Percentiles rank a stretch among this genome's conserved stretches.
Conservation (phyloP, 202 grass and related monocot species). For the Digitaria exilis region DNA sequence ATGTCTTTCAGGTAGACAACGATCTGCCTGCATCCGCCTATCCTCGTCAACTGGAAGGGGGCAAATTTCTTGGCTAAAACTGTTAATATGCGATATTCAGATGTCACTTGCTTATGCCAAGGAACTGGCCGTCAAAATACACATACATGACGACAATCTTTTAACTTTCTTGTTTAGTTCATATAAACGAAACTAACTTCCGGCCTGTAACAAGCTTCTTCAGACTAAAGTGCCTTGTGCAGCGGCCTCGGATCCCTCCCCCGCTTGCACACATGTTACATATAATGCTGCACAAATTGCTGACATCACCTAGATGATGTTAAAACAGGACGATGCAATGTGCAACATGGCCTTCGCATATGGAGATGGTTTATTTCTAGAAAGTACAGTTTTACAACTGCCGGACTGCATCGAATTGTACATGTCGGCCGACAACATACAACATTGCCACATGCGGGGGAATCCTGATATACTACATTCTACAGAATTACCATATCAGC, state of each 20-base stretch:
- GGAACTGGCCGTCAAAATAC: background rate
- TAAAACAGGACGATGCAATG: background rate
- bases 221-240: background rate
- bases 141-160: background rate
- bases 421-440: background rate
- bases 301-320: background rate
- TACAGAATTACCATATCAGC: conserved; percentile 24
- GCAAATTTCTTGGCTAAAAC: no score
- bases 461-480: background rate
- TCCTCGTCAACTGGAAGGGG: no score
- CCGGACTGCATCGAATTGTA: background rate
- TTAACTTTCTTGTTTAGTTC: background rate
- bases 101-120: background rate
- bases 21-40: no score
- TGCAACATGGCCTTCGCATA: background rate
- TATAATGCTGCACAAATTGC: background rate
- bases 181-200: background rate
- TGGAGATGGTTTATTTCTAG: background rate
- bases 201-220: background rate
- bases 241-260: no score
- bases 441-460: background rate
- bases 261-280: no score
- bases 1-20: no score
- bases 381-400: conserved; percentile 10
- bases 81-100: background rate